Evolutionary conservation across 495 filamentous ascomycete species (phyloP).

Genomic region (Lophium mytilinum): DNA sequence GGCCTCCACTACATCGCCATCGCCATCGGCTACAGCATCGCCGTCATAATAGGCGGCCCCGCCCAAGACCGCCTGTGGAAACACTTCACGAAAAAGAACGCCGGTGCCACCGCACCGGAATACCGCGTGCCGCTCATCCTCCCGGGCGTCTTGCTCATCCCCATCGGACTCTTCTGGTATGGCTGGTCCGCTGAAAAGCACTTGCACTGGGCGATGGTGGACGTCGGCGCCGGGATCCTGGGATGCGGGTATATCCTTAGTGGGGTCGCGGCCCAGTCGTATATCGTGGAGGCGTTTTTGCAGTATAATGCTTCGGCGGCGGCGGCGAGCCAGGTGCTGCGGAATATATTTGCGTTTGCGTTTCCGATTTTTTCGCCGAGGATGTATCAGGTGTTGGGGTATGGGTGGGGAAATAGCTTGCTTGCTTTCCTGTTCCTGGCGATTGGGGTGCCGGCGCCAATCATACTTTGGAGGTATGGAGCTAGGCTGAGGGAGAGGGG

Average conservation of each 20-base stretch:
- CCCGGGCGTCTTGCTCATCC: slow-evolving; percentile 33
- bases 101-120: slow-evolving; percentile 25
- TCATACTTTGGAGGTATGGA: slow-evolving; percentile 15
- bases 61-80: slow-evolving; percentile 26
- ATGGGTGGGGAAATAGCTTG: slow-evolving; percentile 18
- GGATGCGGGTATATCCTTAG: slow-evolving; percentile 6
- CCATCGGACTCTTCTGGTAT: slow-evolving; percentile 45
- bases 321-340: slow-evolving; percentile 26
- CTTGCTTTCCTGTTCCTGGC: slow-evolving; percentile 10
- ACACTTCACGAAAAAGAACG: slow-evolving; percentile 8
- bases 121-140: slow-evolving; percentile 31
- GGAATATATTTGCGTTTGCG: slow-evolving; percentile 20
- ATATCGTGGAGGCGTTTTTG: slow-evolving; percentile 34
- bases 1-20: slow-evolving; percentile 36
- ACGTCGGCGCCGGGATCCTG: slow-evolving; percentile 25
- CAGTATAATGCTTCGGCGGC: slow-evolving; percentile 32
- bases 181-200: slow-evolving; percentile 37
- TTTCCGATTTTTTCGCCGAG: slow-evolving; percentile 19
- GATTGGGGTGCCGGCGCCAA: slow-evolving; percentile 12
- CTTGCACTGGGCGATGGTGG: slow-evolving; percentile 42
- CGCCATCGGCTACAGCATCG: slow-evolving; percentile 27
- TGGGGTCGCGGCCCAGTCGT: slow-evolving; percentile 30
- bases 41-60: slow-evolving; percentile 20
- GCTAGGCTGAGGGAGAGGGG: slow-evolving; percentile 9
- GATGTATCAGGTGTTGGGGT: slow-evolving; percentile 13